Evolutionary conservation across 2,329 filamentous ascomycete genomes (phyloP).

Genomic region (Sporothrix globosa): DNA sequence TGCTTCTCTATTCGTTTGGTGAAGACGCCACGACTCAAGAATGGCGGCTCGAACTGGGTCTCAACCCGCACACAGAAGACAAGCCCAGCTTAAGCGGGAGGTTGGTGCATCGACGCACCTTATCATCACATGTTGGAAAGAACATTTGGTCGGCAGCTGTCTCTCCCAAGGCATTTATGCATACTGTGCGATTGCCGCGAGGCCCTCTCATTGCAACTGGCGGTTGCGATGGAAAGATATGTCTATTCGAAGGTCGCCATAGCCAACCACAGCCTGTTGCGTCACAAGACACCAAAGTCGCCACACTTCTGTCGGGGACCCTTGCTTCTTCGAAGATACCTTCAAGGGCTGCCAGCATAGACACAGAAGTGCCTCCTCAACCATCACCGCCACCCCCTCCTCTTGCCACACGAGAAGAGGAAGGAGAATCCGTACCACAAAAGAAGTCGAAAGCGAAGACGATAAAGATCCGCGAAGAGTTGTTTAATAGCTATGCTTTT

Average conservation of each 20-base stretch:
- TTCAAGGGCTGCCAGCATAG: not conserved
- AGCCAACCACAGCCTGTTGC: not conserved
- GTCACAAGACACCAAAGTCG: not conserved
- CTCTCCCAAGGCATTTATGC: constrained; percentile 37
- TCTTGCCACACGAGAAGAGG: not conserved
- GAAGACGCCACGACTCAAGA: constrained; percentile 78
- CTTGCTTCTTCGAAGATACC: constrained; percentile 20
- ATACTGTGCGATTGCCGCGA: constrained; percentile 24
- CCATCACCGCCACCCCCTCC: not conserved
- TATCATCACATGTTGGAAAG: constrained; percentile 77
- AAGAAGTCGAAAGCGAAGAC: not conserved
- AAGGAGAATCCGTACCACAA: too few species aligned
- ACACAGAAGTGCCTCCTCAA: not conserved
- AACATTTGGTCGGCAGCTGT: constrained; percentile 80
- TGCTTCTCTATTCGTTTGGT: constrained; percentile 71
- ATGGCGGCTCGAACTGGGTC: constrained; percentile 63
- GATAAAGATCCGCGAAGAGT: constrained; percentile 30
- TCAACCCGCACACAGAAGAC: not conserved
- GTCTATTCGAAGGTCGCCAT: constrained; percentile 46
- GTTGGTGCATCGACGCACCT: constrained; percentile 59
- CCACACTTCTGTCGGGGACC: not conserved
- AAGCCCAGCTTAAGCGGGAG: constrained; percentile 35
- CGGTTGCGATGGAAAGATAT: constrained; percentile 77
- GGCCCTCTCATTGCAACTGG: constrained; percentile 66
- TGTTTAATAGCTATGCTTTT: constrained; percentile 55